phyloP scores from a whole-genome alignment of 768 basidiomycete genomes.

The Boletus eberwhitei region DNA sequence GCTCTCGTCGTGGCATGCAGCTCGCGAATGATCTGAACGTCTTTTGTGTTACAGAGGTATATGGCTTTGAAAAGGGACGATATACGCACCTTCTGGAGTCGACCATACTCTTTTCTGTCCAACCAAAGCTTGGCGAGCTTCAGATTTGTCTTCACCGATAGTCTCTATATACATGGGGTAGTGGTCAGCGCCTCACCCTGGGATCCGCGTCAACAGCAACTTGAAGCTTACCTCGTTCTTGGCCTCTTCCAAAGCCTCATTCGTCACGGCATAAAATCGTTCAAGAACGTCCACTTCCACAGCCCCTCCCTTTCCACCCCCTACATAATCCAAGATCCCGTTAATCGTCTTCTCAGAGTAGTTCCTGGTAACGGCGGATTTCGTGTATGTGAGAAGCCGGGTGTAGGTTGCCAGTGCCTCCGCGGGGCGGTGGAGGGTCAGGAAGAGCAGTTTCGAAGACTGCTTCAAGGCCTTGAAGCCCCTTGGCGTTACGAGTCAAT shows the following conservation, averaged over 20 bases:
- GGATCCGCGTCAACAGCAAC: background rate
- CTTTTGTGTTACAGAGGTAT: background rate
- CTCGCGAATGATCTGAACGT: slow-evolving; percentile 66
- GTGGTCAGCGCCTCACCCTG: background rate
- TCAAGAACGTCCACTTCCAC: slow-evolving; percentile 86
- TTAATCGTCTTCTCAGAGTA: slow-evolving; percentile 99
- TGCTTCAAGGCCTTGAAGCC: slow-evolving; percentile 99
- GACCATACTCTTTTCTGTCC: slow-evolving; percentile 85
- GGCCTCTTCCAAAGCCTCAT: slow-evolving; percentile 84
- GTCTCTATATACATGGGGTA: slow-evolving; percentile 48
- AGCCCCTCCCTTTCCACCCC: slow-evolving; percentile 76
- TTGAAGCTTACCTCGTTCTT: slow-evolving; percentile 82
- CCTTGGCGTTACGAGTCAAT: slow-evolving; percentile 44
- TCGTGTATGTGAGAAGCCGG: slow-evolving; percentile 87
- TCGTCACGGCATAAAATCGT: slow-evolving; percentile 93
- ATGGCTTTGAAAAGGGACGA: background rate
- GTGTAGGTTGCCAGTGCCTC: slow-evolving; percentile 87
- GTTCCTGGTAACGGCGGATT: slow-evolving; percentile 91
- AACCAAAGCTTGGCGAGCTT: slow-evolving; percentile 98
- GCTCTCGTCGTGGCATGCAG: slow-evolving; percentile 64
- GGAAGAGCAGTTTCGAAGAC: slow-evolving; percentile 89
- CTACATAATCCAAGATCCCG: slow-evolving; percentile 96
- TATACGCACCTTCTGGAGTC: slow-evolving; percentile 68
- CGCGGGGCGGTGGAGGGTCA: slow-evolving; percentile 70
- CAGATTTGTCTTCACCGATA: slow-evolving; percentile 93